These are phyloP conservation scores for Phytophthora tentaculata DNA, from an alignment of 352 stramenopile genomes.

Conservation along the genomic window DNA sequence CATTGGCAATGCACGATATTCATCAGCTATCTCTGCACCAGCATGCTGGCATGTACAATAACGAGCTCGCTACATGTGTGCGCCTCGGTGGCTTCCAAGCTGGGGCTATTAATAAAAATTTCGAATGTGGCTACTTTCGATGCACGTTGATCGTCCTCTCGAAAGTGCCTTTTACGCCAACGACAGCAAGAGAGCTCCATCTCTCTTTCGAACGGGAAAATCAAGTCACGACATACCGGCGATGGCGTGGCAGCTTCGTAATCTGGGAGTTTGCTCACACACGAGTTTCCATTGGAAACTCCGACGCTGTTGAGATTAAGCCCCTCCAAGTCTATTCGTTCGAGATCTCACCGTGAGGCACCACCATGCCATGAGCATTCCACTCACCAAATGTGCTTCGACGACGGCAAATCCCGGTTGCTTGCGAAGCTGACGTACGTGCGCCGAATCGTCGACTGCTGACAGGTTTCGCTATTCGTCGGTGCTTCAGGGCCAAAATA, in stretches of 20 bases:
- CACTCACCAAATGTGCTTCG: slow-evolving; percentile 16
- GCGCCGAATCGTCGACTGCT: neutral
- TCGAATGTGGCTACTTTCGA: slow-evolving; percentile 17
- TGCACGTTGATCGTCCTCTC: slow-evolving; percentile 13
- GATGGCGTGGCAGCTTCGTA: neutral
- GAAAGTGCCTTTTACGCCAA: slow-evolving; percentile 12
- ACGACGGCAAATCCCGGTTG: slow-evolving; percentile 12
- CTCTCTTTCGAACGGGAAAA: slow-evolving; percentile 21
- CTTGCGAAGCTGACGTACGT: slow-evolving; percentile 14
- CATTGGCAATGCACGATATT: too few species aligned
- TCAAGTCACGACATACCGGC: slow-evolving; percentile 1
- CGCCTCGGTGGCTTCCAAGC: too few species aligned
- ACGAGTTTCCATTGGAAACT: neutral
- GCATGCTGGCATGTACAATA: too few species aligned
- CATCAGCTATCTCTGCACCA: too few species aligned
- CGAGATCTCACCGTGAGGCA: too few species aligned
- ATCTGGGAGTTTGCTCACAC: neutral
- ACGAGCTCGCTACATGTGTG: too few species aligned
- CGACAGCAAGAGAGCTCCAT: slow-evolving; percentile 1
- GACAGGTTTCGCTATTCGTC: slow-evolving; percentile 17
- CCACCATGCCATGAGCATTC: neutral
- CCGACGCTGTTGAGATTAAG: neutral
- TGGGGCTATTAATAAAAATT: too few species aligned
- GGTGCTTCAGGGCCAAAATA: slow-evolving; percentile 5
- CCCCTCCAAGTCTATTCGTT: too few species aligned